phyloP scores from a whole-genome alignment of 495 filamentous ascomycete genomes.

The Neurospora sp. region DNA sequence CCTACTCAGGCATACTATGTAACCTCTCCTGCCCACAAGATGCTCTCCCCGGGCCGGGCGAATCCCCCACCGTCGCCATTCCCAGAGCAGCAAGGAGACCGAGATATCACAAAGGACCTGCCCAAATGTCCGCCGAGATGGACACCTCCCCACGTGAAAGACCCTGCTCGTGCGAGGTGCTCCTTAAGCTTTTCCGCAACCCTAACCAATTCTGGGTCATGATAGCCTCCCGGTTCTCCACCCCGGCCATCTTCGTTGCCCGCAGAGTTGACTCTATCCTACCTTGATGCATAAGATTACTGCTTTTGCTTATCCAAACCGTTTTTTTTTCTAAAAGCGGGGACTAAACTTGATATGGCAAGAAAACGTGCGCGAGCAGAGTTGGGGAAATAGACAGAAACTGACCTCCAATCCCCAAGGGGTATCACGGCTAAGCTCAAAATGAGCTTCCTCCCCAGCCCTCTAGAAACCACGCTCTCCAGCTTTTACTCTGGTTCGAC shows the following conservation, averaged over 20 bases:
- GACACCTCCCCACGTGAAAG: background rate
- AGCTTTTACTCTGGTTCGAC: background rate
- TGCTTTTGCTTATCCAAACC: no score
- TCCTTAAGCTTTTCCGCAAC: background rate
- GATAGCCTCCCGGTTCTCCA: background rate
- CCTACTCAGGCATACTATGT: background rate
- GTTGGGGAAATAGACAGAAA: no score
- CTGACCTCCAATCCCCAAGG: no score
- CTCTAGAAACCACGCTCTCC: background rate
- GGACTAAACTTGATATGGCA: no score
- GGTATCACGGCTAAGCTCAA: background rate
- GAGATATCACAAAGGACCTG: background rate
- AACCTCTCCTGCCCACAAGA: background rate
- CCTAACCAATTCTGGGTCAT: background rate
- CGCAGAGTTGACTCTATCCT: background rate
- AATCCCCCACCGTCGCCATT: background rate
- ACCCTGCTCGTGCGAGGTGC: background rate
- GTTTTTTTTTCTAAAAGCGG: no score
- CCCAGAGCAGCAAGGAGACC: conserved; percentile 1
- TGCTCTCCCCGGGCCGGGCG: background rate
- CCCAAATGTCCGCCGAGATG: background rate
- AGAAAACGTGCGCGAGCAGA: no score
- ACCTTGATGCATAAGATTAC: background rate
- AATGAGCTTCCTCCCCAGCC: background rate
- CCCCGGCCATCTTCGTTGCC: background rate